Evolutionary conservation across 1,139 yeast genomes (phyloP).

Genomic region (Zygoascus sp.): DNA sequence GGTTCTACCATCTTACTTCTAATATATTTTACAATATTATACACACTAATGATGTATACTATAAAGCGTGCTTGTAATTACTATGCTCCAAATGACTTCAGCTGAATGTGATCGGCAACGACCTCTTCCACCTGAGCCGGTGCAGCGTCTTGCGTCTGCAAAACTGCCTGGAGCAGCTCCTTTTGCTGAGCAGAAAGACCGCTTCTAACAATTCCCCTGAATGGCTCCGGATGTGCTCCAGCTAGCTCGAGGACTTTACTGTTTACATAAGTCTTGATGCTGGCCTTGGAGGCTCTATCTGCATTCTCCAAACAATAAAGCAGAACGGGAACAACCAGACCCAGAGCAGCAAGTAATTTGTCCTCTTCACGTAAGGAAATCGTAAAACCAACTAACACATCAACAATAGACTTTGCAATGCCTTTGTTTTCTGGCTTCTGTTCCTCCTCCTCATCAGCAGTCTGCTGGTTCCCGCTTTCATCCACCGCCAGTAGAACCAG

Average conservation of each 20-base stretch:
- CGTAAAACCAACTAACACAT: slow-evolving; percentile 49
- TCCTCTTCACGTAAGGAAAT: slow-evolving; percentile 37
- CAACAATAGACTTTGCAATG: slow-evolving; percentile 44
- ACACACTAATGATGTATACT: no score
- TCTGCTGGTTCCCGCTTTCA: slow-evolving; percentile 10
- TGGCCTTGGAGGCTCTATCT: slow-evolving; percentile 23
- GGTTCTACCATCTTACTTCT: no score
- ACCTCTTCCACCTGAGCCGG: slow-evolving; percentile 15
- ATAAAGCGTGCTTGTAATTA: no score
- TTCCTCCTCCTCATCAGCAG: slow-evolving; percentile 19
- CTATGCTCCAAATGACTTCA: slow-evolving; percentile 26
- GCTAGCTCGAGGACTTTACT: slow-evolving; percentile 52
- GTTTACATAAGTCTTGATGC: slow-evolving; percentile 40
- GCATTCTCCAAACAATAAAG: slow-evolving; percentile 38
- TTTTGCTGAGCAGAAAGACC: slow-evolving; percentile 29
- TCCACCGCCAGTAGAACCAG: slow-evolving; percentile 32
- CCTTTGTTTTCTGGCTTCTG: slow-evolving; percentile 15
- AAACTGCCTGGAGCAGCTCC: slow-evolving; percentile 24
- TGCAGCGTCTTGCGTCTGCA: slow-evolving; percentile 19
- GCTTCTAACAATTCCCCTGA: slow-evolving; percentile 47
- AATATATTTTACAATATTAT: no score
- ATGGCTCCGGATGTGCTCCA: slow-evolving; percentile 45
- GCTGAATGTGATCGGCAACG: slow-evolving; percentile 28
- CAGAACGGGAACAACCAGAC: slow-evolving; percentile 50
- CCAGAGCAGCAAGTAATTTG: slow-evolving; percentile 35